These are phyloP conservation scores for Davidsoniella virescens DNA, from an alignment of 2,329 filamentous ascomycete species.

Conservation along the genomic window DNA sequence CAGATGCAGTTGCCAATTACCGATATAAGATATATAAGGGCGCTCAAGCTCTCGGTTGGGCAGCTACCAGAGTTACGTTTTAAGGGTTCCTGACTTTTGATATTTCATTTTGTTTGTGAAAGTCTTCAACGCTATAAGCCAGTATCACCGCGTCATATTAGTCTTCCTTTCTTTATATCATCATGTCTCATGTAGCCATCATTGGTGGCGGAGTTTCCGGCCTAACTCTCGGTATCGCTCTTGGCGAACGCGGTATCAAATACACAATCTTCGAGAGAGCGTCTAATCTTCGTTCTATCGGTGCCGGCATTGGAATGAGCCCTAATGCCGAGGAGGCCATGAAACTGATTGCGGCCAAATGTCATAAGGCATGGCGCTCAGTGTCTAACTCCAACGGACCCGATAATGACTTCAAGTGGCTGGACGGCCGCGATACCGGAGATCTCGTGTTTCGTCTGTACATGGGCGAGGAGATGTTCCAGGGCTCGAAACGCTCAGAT, in stretches of 20 bases:
- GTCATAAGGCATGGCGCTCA: not conserved
- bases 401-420: slow-evolving; percentile 27
- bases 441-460: slow-evolving; percentile 21
- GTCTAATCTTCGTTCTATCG: slow-evolving; percentile 22
- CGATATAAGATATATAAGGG: not conserved
- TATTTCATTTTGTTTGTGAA: too few species aligned
- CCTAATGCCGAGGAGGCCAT: slow-evolving; percentile 19
- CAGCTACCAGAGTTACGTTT: too few species aligned
- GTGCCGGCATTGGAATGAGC: slow-evolving; percentile 28
- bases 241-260: slow-evolving; percentile 22
- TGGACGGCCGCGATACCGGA: slow-evolving; percentile 21
- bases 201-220: slow-evolving; percentile 31
- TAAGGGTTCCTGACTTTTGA: too few species aligned
- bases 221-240: slow-evolving; percentile 24
- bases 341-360: not conserved
- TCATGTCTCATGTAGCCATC: slow-evolving; percentile 21
- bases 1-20: not conserved
- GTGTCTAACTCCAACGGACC: slow-evolving; percentile 19
- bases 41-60: too few species aligned
- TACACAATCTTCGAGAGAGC: slow-evolving; percentile 27
- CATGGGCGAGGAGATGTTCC: slow-evolving; percentile 26
- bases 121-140: too few species aligned
- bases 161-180: not conserved
- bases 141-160: not conserved
- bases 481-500: slow-evolving; percentile 25